Evolutionary conservation across 805 yeast genomes (phyloP).

Genomic region (Kodamaea fukazawae): DNA sequence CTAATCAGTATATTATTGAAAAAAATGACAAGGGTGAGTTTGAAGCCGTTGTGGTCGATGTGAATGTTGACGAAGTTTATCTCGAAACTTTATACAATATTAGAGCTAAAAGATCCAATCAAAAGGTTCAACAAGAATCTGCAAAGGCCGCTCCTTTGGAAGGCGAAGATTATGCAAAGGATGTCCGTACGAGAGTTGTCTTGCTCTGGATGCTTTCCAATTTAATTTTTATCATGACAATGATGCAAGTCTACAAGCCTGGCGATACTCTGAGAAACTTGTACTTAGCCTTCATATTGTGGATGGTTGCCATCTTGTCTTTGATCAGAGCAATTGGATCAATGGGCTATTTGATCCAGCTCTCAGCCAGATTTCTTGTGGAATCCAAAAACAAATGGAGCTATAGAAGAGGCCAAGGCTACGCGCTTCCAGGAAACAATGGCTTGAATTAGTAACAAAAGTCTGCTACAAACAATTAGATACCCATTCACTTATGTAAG

Average conservation of each 20-base stretch:
- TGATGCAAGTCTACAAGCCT: conserved; percentile 76
- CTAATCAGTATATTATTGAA: conserved; percentile 79
- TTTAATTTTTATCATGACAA: conserved; percentile 77
- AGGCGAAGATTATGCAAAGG: conserved; percentile 87
- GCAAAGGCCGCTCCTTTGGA: conserved; percentile 31
- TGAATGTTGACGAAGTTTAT: conserved; percentile 81
- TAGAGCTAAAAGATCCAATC: conserved; percentile 65
- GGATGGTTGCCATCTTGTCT: conserved; percentile 90
- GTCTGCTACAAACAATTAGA: not conserved
- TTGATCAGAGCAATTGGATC: conserved; percentile 83
- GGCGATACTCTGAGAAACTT: conserved; percentile 58
- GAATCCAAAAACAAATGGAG: conserved; percentile 41
- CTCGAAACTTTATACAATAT: conserved; percentile 71
- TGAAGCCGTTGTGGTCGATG: conserved; percentile 78
- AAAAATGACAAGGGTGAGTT: conserved; percentile 75
- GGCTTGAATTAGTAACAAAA: conserved; percentile 25
- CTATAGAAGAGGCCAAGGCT: conserved; percentile 37
- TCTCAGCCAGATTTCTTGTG: conserved; percentile 34
- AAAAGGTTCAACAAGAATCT: conserved; percentile 34
- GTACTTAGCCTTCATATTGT: conserved; percentile 78
- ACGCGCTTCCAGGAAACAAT: conserved; percentile 32
- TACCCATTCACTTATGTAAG: not conserved
- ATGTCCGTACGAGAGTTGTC: conserved; percentile 93
- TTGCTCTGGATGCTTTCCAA: conserved; percentile 88
- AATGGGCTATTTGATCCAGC: conserved; percentile 55